Conservation (phyloP, 2,329 filamentous ascomycete species). For the Pochonia chlamydosporia region DNA sequence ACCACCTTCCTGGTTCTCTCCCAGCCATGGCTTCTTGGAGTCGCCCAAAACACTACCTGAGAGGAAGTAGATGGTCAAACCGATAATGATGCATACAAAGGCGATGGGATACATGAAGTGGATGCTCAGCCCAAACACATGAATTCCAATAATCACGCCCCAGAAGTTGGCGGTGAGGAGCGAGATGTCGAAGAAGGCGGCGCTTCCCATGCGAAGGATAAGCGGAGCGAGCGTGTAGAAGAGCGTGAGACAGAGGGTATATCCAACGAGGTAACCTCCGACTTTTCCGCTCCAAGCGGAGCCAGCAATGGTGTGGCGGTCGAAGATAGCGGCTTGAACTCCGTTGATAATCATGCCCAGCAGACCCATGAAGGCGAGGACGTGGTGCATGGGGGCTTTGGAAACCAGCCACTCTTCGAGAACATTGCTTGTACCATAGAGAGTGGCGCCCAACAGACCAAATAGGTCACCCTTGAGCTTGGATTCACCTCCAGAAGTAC, state of each 20-base stretch:
- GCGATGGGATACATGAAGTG: slow-evolving; percentile 94
- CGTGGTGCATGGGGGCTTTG: slow-evolving; percentile 83
- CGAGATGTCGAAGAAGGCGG: slow-evolving; percentile 95
- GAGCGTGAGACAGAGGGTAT: slow-evolving; percentile 72
- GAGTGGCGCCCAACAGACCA: slow-evolving; percentile 78
- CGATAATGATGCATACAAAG: slow-evolving; percentile 85
- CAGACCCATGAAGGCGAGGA: slow-evolving; percentile 83
- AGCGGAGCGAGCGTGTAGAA: slow-evolving; percentile 89
- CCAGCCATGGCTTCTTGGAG: slow-evolving; percentile 91
- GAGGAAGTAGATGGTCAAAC: slow-evolving; percentile 82
- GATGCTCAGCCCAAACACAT: slow-evolving; percentile 73
- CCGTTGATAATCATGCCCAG: slow-evolving; percentile 91
- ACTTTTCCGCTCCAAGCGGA: slow-evolving; percentile 32
- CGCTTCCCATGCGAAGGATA: slow-evolving; percentile 81
- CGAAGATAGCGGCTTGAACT: slow-evolving; percentile 85
- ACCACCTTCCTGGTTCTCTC: slow-evolving; percentile 75
- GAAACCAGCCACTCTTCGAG: slow-evolving; percentile 92
- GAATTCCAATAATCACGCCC: slow-evolving; percentile 87
- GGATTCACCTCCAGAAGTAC: slow-evolving; percentile 55
- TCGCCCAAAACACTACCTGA: slow-evolving; percentile 79
- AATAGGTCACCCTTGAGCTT: slow-evolving; percentile 90
- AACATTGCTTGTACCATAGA: slow-evolving; percentile 87
- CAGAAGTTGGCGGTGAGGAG: slow-evolving; percentile 94
- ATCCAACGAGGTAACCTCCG: slow-evolving; percentile 81
- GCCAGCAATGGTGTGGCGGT: slow-evolving; percentile 43